Percentiles rank a stretch among this genome's conserved stretches.
Evolutionary conservation across 176 grass and related monocot genomes (phyloP).

Genomic region (Oryza australiensis): DNA sequence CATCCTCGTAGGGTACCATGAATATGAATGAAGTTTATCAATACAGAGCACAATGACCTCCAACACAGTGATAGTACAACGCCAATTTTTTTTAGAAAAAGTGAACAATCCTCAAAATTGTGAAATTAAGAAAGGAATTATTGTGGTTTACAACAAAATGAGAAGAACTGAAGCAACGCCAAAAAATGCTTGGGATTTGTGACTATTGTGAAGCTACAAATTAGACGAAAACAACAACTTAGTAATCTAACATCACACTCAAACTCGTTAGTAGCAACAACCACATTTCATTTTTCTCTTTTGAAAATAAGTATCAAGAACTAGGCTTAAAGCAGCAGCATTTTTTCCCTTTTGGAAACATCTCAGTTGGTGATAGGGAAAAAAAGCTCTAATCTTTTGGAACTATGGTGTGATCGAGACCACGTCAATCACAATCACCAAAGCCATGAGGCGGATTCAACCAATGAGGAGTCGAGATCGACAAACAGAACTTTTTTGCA

Average conservation of each 20-base stretch:
- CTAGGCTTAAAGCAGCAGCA: not conserved
- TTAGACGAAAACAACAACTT: not conserved
- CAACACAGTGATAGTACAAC: not conserved
- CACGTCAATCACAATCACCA: conserved; percentile 10
- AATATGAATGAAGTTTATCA: not conserved
- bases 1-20: not conserved
- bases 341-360: not conserved
- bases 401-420: conserved; percentile 5
- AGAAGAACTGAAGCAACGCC: not conserved
- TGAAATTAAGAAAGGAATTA: not conserved
- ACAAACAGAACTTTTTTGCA: too few species aligned
- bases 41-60: conserved; percentile 1
- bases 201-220: not conserved
- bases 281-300: not conserved
- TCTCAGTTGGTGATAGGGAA: not conserved
- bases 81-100: not conserved
- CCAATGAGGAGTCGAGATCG: not conserved
- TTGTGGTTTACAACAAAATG: not conserved
- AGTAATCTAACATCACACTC: not conserved
- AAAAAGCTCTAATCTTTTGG: conserved; percentile 20
- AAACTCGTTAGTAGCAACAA: not conserved
- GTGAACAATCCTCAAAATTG: not conserved
- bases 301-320: not conserved
- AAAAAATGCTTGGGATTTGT: not conserved
- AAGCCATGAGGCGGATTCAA: not conserved